A percentile compares a stretch with the other conserved stretches of the same genome.
These are phyloP conservation scores for Nitzschia sp. DNA, from an alignment of 108 stramenopile species.

Conservation along the genomic window DNA sequence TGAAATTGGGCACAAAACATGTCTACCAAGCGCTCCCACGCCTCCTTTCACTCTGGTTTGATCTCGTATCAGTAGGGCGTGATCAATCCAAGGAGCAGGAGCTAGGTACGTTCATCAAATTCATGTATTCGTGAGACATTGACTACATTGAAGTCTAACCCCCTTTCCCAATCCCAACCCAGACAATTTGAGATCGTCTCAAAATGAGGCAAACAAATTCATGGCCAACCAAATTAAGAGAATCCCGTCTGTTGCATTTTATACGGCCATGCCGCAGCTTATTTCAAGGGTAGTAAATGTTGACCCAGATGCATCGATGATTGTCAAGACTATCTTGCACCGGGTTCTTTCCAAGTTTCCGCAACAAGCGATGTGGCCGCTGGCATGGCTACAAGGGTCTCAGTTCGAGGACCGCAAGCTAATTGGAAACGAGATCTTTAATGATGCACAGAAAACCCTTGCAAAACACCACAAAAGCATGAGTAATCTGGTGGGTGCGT, in stretches of 20 bases:
- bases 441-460: constrained; percentile 56
- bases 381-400: constrained; percentile 81
- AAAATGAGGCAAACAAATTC: constrained; percentile 62
- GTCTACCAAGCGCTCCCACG: constrained; percentile 88
- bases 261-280: constrained; percentile 86
- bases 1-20: constrained; percentile 75
- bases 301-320: constrained; percentile 56
- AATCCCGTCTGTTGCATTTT: constrained; percentile 75
- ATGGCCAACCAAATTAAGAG: constrained; percentile 49
- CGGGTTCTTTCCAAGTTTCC: constrained; percentile 78
- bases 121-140: not conserved
- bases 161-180: not conserved
- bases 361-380: constrained; percentile 84
- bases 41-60: constrained; percentile 87
- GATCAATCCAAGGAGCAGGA: not conserved
- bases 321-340: constrained; percentile 64
- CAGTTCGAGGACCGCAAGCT: constrained; percentile 50
- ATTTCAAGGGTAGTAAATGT: constrained; percentile 70
- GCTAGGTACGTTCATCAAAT: constrained; percentile 16
- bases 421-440: constrained; percentile 78
- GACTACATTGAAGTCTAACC: not conserved
- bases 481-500: constrained; percentile 50
- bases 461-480: constrained; percentile 43
- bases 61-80: constrained; percentile 59
- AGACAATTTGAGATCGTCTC: constrained; percentile 31